Base-by-base conservation (phyloP, 805 yeast species). In the Danielozyma ontarioensis region DNA sequence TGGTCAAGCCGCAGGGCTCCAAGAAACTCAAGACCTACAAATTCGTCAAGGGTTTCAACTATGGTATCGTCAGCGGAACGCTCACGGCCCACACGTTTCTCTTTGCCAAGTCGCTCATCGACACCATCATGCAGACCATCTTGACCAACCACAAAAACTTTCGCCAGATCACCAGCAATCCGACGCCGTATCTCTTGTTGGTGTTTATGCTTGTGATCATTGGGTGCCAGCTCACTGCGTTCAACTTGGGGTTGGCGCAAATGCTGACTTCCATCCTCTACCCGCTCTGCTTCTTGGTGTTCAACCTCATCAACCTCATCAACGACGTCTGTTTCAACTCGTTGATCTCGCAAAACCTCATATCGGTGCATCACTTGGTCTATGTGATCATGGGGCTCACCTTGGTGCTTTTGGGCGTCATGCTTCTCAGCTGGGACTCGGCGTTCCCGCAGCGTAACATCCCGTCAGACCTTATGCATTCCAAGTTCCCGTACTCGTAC, bases 31-130 rank as follows among this genome's bases (percentile, higher is more conserved):
- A 54, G 21, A 45, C 45, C 25, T 44, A 45, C 27, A 53, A 54
- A 19, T 60, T 68, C 33, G 37, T 64, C 8, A 73, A 71, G 42
- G 95, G 95, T 1, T 51, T 76, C 4, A 52, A 74, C 10, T 82
- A 68, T 53, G 95, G 95, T 1, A 48, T 76, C 13, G 62, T 78
- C 4, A 76, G 87, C 29, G 96, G 96, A 2, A 74, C 80, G 0
- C 62, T 87, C 29, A 83, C 95, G 1, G 95, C 95, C 0, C 94
- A 85, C 51, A 83, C 95, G 2, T 69, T 88, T 31, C 66, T 88
- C 36, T 70, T 86, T 57, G 95, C 95, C n/a, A 87, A 87, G 56
- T 76, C 88, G 1, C 73, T 84, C 0, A 83, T 87, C 14, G 94
- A 84, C 46, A 74, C 84, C 10, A 48, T 82, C 2, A 54, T 82